Base-by-base conservation (phyloP, 768 basidiomycete species). In the Trametes elegans region DNA sequence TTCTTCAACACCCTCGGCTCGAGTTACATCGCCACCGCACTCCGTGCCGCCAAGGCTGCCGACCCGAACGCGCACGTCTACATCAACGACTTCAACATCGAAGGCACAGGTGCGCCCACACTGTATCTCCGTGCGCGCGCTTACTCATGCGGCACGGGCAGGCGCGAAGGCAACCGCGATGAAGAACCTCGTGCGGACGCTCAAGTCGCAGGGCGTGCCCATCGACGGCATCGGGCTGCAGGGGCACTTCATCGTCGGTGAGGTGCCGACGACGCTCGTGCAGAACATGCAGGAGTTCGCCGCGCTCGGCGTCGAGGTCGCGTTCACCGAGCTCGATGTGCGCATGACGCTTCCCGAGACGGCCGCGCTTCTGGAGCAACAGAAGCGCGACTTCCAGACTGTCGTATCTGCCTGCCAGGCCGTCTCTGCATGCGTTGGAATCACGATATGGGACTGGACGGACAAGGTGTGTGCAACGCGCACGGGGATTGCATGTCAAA, bases 301-400 rank as follows among this genome's bases (percentile, higher is more conserved):
- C 27, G 76, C 75, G 9, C 76, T 84, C 35, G 84, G 85, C 14
- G 73, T 87, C 45, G 85, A 86, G 55, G 79, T 85, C 28, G 84
- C 84, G 16, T 79, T 86, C 60, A 87, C 85, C 3, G 85, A 86
- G 65, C 76, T 87, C 41, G 85, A 87, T 61, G 80, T 81, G 61
- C 75, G 85, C 41, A 84, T 84, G 76, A 77, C 74, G 10, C 71
- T 82, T n/a, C 84, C 83, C 16, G 76, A 72, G 14, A 82, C 81
- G 1, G 58, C 68, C 2, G 78, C 77, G 1, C 72, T 79, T 29
- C 73, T 82, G 36, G 71, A 68, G 18, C 82, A 85, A 61, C 84
- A 86, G 62, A 70, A 77, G 67, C 70, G 66, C 39, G 84, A 86
- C 63, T 86, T 83, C 57, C 67, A 76, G 63, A 76, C 73, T 14